Base-by-base conservation (phyloP, 108 stramenopile genomes). In the Nitzschia palea region DNA sequence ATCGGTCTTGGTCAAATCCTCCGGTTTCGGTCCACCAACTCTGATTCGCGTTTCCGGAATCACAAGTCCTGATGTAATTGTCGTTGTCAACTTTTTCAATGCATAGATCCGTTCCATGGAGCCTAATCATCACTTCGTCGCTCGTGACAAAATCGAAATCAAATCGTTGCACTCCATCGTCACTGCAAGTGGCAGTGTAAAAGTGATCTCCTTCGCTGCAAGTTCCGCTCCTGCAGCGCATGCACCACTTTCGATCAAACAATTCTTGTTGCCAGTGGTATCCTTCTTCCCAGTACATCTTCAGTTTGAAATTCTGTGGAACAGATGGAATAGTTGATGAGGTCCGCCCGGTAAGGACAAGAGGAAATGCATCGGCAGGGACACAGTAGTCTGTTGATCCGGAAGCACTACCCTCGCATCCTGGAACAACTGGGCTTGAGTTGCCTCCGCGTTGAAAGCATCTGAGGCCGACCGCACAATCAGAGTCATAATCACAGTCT, bases 261-360 rank as follows among this genome's bases (percentile, higher is more conserved):
- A 52, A 59, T 36, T 74, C 78, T 25, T 86, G 79, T 73, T 86
- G 85, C 85, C 85, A 86, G 40, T 65, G 68, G 55, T 82, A 82
- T 0, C 80, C 77, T 27, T 71, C n/a, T 61, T 86, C 53, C 85
- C 85, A 86, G 40, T 82, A 74, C 26, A 82, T 18, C 45, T 75
- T 80, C n/a, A 86, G 50, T 29, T 63, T 51, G 42, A 85, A 81
- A 22, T 53, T 54, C 15, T 48, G 47, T 20, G 14, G 10, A 15
- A 6, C 26, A 47, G 29, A n/a, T 2, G 45, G 15, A 25, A 28
- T 20, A 1, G 45, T 14, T 12, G 63, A 47, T 23, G 48, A 51
- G 28, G 25, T 50, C 8, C 23, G 56, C 55, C 37, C 17, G 17
- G 27, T 1, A 4, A 20, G 12, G 25, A 23, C 40, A 48, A 58